Percentiles rank a stretch among this genome's conserved stretches.
phyloP scores from a whole-genome alignment of 441 rosid species.

The Aquilaria agallochum region DNA sequence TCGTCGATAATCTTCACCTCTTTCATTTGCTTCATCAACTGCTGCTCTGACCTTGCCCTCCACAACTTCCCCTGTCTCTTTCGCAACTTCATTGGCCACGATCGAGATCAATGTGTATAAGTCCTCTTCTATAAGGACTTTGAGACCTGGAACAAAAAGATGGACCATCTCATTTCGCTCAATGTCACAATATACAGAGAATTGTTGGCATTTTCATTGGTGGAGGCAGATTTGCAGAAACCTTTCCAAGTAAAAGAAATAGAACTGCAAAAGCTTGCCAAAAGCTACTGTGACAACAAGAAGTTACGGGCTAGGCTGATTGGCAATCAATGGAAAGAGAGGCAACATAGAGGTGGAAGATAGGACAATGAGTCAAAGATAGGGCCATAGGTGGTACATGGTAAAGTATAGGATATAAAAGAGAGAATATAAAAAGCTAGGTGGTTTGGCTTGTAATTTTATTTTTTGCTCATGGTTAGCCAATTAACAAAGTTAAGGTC shows the following conservation, averaged over 20 bases:
- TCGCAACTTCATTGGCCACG: slow-evolving; percentile 59
- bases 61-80: slow-evolving; percentile 46
- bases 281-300: slow-evolving; percentile 59
- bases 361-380: too few relatives aligned
- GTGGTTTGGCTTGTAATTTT: too few relatives aligned
- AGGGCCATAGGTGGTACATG: too few relatives aligned
- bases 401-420: too few relatives aligned
- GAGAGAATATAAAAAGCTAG: too few relatives aligned
- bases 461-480: too few relatives aligned
- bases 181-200: slow-evolving; percentile 69
- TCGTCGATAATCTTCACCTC: slow-evolving; percentile 53
- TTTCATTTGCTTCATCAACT: slow-evolving; percentile 49
- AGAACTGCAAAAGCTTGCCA: slow-evolving; percentile 56
- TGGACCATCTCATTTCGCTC: slow-evolving; percentile 64
- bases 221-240: slow-evolving; percentile 56
- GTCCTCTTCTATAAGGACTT: slow-evolving; percentile 54
- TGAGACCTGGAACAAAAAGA: slow-evolving; percentile 62
- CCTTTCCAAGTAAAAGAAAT: slow-evolving; percentile 24
- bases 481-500: too few relatives aligned
- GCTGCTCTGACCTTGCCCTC: slow-evolving; percentile 45
- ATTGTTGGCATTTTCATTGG: slow-evolving; percentile 62
- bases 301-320: slow-evolving; percentile 16
- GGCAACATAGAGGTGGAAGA: too few relatives aligned
- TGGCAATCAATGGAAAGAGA: too few relatives aligned
- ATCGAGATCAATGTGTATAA: slow-evolving; percentile 63